Evolutionary conservation across 768 basidiomycete genomes (phyloP).

Genomic region (Russula ochroleuca): DNA sequence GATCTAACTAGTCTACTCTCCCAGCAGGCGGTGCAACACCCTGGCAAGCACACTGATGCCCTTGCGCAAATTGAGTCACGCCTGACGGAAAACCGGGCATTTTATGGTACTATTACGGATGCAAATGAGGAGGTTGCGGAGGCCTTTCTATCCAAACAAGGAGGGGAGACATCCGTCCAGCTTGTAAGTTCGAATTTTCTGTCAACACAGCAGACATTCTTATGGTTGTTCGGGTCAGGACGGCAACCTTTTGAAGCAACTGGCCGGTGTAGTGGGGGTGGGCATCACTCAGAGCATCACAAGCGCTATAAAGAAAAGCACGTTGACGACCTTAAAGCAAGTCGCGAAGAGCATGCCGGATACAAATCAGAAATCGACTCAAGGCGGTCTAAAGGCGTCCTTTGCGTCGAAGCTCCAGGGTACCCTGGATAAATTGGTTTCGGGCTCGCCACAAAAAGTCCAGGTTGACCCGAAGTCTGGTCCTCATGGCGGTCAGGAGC

Average conservation of each 20-base stretch:
- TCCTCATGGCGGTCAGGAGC: not conserved
- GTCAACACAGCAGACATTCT: not conserved
- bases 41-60: not conserved
- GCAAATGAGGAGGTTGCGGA: slow-evolving; percentile 4
- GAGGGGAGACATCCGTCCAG: slow-evolving; percentile 11
- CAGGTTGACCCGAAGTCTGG: not conserved
- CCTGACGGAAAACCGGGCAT: not conserved
- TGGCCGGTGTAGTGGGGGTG: slow-evolving; percentile 6
- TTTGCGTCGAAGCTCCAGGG: slow-evolving; percentile 10
- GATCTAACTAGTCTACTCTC: slow-evolving; percentile 9
- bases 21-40: slow-evolving; percentile 11
- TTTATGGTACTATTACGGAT: not conserved
- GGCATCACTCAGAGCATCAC: not conserved
- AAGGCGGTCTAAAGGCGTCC: not conserved
- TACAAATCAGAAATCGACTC: not conserved
- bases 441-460: slow-evolving; percentile 6
- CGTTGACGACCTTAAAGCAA: not conserved
- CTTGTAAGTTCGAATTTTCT: not conserved
- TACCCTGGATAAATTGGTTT: not conserved
- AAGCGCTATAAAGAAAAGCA: slow-evolving; percentile 1
- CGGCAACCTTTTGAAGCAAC: not conserved
- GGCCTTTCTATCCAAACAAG: slow-evolving; percentile 7
- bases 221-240: slow-evolving; percentile 4
- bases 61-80: slow-evolving; percentile 11
- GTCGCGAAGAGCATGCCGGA: not conserved